A percentile compares a stretch with the other conserved stretches of the same genome.
Conservation (phyloP, 768 basidiomycete species). For the Termitomyces sp. region DNA sequence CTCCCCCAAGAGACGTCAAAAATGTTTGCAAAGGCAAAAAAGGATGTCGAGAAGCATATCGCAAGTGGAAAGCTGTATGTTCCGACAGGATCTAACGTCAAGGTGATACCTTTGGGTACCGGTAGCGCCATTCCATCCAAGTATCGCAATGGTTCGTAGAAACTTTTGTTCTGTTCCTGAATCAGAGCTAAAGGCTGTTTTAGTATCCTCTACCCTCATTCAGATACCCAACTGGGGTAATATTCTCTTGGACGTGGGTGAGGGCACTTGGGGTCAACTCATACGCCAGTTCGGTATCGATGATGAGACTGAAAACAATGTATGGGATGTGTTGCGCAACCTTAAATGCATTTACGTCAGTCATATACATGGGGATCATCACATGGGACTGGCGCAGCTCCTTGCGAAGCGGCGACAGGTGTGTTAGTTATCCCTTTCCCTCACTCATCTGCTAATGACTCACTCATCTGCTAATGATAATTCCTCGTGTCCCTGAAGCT, state of each 20-base stretch:
- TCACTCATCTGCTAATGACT: background rate
- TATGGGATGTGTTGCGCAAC: conserved; percentile 60
- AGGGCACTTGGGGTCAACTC: conserved; percentile 92
- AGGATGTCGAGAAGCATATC: conserved; percentile 22
- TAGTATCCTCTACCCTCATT: conserved; percentile 76
- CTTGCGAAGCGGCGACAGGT: conserved; percentile 70
- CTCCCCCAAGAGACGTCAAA: conserved; percentile 29
- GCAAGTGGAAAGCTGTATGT: conserved; percentile 7
- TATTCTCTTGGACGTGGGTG: conserved; percentile 85
- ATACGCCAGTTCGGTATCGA: conserved; percentile 68
- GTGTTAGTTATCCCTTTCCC: conserved; percentile 1
- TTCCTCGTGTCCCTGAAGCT: conserved; percentile 41
- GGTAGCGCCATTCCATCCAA: conserved; percentile 83
- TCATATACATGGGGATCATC: conserved; percentile 93
- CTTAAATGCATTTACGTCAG: conserved; percentile 82
- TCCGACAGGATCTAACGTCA: conserved; percentile 58
- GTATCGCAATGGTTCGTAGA: conserved; percentile 75
- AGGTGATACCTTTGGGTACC: conserved; percentile 79
- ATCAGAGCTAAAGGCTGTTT: background rate
- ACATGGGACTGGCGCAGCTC: conserved; percentile 75
- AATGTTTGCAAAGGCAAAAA: conserved; percentile 37
- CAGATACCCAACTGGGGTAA: conserved; percentile 69
- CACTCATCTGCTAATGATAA: background rate
- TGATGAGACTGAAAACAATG: conserved; percentile 26
- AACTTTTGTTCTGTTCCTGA: background rate